Evolutionary conservation across 805 yeast genomes (phyloP).

Genomic region (Pichia manshurica): DNA sequence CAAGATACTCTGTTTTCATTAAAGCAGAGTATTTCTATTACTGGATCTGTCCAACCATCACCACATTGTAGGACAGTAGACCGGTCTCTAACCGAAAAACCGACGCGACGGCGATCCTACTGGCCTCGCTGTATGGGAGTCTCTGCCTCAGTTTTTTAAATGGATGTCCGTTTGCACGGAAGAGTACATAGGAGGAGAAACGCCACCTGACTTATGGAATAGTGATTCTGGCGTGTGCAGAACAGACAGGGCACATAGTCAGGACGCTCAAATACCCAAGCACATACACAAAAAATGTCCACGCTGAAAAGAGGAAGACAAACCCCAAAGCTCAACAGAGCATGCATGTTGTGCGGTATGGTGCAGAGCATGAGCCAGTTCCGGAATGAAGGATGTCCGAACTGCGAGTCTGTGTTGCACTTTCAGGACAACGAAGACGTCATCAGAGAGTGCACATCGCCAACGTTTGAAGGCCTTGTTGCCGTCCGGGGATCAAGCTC

Average conservation of each 20-base stretch:
- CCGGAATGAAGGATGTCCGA: constrained; percentile 86
- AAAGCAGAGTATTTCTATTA: too few relatives aligned
- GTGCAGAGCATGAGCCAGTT: constrained; percentile 76
- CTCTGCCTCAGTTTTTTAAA: neutral
- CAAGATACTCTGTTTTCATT: too few relatives aligned
- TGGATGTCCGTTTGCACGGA: too few relatives aligned
- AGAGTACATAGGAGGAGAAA: too few relatives aligned
- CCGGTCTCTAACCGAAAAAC: neutral
- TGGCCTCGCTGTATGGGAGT: too few relatives aligned
- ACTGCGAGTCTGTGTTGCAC: constrained; percentile 85
- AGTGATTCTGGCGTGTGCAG: too few relatives aligned
- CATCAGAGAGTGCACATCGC: constrained; percentile 89
- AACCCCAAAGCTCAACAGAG: constrained; percentile 70
- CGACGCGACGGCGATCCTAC: neutral
- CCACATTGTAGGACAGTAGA: too few relatives aligned
- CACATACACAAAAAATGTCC: too few relatives aligned
- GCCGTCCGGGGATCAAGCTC: constrained; percentile 79
- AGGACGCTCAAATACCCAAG: too few relatives aligned
- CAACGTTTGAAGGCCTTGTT: constrained; percentile 91
- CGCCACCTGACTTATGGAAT: too few relatives aligned
- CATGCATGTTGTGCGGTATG: constrained; percentile 95
- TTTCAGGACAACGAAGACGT: constrained; percentile 71
- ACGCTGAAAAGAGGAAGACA: constrained; percentile 29
- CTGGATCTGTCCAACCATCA: too few relatives aligned
- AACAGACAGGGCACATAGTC: too few relatives aligned